Evolutionary conservation across 2,329 filamentous ascomycete species (phyloP), one percentile per base, ranked within the genome.

Genomic region (Xylaria sp.): DNA sequence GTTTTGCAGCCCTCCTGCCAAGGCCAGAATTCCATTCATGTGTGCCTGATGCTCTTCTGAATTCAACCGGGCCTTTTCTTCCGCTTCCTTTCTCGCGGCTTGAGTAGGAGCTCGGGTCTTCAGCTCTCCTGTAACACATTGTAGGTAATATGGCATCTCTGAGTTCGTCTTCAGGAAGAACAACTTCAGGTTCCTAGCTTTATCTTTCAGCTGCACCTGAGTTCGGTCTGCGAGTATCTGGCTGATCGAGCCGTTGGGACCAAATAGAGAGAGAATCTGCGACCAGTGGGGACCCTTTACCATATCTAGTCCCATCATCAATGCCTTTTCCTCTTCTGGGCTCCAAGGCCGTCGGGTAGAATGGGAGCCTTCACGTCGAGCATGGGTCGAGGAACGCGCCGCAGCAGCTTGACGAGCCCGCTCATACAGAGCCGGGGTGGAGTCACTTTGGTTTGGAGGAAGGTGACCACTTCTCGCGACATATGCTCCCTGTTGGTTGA

Each of bases 221-320:
- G 92, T 95, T 39, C 91, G 83, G 71, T 96, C 92, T 67, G 92
- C 93, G 18, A 96, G 80, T 23, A 93, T 89, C 67, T 93, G 88
- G 52, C 86, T 92, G 23, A 93, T 84, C 0, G 87, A 89, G 4
- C 92, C 92, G 48, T 88, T 89, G 0, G 85, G 82, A 0, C 92
- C 92, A 71, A 93, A 96, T 48, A 96, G 82, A 1, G 87, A 87
- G 10, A 96, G 78, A 52, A 96, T 96, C 71, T 96, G 91, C 66
- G 90, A 93, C 92, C 92, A 96, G 69, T 96, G 91, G 16, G 92
- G 92, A 0, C 92, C 92, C 71, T 92, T 92, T 52, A 96, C 92
- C 71, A 89, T 85, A 69, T 95, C 92, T 3, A 96, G 83, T 0
- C 92, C 92, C 53, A 89, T 85, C 88, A 96, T 93, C 16, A 96